Evolutionary conservation across 345 rosid genomes (phyloP).

Genomic region (Ceriops tagal): DNA sequence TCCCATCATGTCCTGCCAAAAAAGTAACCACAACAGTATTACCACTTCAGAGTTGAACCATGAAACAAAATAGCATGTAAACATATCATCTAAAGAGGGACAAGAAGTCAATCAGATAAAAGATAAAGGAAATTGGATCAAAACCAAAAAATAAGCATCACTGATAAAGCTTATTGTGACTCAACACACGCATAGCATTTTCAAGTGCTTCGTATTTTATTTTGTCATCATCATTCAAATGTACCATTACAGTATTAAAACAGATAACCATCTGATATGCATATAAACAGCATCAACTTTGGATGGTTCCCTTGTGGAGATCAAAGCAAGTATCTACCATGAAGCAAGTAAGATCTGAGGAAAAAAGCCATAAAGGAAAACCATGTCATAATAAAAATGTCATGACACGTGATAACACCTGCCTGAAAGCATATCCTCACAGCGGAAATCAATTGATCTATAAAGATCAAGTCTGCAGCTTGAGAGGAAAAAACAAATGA

Average conservation of each 20-base stretch:
- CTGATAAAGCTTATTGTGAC: too few species aligned
- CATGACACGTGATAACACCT: constrained; percentile 3
- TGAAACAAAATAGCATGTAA: not conserved
- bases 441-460: constrained; percentile 74
- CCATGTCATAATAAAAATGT: not conserved
- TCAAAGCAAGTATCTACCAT: not conserved
- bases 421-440: constrained; percentile 95
- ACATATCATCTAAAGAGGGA: too few species aligned
- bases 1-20: constrained; percentile 49
- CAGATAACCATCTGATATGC: too few species aligned
- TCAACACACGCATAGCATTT: too few species aligned
- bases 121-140: too few species aligned
- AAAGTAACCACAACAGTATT: not conserved
- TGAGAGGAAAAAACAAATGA: constrained; percentile 82
- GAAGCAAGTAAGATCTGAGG: not conserved
- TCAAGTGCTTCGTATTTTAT: too few species aligned
- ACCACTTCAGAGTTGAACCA: not conserved
- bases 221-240: too few species aligned
- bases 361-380: not conserved
- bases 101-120: not conserved
- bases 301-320: not conserved
- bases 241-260: too few species aligned
- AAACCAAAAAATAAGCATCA: too few species aligned
- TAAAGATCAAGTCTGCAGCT: constrained; percentile 76
- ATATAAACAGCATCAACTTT: too few species aligned